phyloP scores from a whole-genome alignment of 768 basidiomycete genomes.

The Amanita exitialis region DNA sequence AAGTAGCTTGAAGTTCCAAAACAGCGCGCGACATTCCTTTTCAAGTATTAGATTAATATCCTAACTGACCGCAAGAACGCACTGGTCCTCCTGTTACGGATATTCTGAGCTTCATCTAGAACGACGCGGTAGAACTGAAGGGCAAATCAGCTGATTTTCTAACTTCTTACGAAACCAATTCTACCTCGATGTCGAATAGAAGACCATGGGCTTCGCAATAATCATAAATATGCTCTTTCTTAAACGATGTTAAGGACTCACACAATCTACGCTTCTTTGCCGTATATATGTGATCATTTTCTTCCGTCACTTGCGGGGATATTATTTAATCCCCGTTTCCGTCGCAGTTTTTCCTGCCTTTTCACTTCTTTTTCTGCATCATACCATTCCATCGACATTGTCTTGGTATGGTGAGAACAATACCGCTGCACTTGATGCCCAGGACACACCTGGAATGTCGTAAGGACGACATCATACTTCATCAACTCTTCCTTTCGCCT shows the following conservation, averaged over 20 bases:
- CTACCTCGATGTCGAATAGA: slow-evolving; percentile 39
- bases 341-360: slow-evolving; percentile 26
- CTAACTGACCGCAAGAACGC: slow-evolving; percentile 10
- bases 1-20: slow-evolving; percentile 36
- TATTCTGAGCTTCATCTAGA: slow-evolving; percentile 48
- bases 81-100: slow-evolving; percentile 42
- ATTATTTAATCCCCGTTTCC: slow-evolving; percentile 22
- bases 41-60: background rate
- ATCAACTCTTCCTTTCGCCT: slow-evolving; percentile 37
- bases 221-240: background rate
- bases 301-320: slow-evolving; percentile 27
- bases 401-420: slow-evolving; percentile 21
- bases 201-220: slow-evolving; percentile 25
- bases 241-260: slow-evolving; percentile 14
- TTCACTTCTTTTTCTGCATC: slow-evolving; percentile 38
- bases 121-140: slow-evolving; percentile 40
- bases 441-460: slow-evolving; percentile 33
- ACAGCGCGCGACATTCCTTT: slow-evolving; percentile 45
- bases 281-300: slow-evolving; percentile 18
- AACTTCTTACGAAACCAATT: slow-evolving; percentile 3
- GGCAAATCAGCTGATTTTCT: background rate
- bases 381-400: slow-evolving; percentile 49
- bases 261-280: slow-evolving; percentile 22
- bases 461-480: slow-evolving; percentile 53
- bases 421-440: background rate